Evolutionary conservation across 2,329 filamentous ascomycete species (phyloP).

Genomic region (Ascochyta pisi): DNA sequence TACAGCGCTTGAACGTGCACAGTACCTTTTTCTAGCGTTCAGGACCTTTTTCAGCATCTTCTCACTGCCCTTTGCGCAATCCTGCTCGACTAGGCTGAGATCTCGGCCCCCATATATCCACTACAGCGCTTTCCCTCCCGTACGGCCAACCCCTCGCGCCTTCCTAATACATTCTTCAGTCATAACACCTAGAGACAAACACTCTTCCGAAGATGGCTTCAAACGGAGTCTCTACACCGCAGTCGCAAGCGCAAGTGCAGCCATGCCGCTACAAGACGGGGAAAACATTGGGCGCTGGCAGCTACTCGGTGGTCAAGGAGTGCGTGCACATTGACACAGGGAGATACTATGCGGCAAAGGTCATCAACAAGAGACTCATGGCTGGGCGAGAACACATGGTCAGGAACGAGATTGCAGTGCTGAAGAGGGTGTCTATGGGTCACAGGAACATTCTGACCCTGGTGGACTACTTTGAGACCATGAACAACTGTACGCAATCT

Average conservation of each 20-base stretch:
- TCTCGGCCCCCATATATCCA: constrained; percentile 13
- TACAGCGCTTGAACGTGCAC: not conserved
- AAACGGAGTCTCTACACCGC: constrained; percentile 43
- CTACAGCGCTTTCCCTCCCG: constrained; percentile 1
- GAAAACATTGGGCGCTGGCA: constrained; percentile 94
- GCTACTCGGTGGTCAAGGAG: constrained; percentile 98
- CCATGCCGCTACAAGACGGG: constrained; percentile 98
- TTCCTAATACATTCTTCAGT: not conserved
- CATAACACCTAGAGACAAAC: not conserved
- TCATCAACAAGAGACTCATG: constrained; percentile 99
- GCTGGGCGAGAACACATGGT: constrained; percentile 98
- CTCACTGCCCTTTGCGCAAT: not conserved
- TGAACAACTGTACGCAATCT: constrained; percentile 81
- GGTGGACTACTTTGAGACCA: constrained; percentile 99
- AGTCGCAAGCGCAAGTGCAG: constrained; percentile 70
- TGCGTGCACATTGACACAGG: constrained; percentile 98
- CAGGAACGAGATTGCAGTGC: constrained; percentile 93
- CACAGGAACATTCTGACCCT: constrained; percentile 97
- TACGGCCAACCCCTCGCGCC: not conserved
- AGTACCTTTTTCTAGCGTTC: not conserved
- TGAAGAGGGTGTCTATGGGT: constrained; percentile 98
- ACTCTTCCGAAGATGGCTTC: constrained; percentile 31
- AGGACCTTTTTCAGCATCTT: not conserved
- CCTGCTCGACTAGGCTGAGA: constrained; percentile 17
- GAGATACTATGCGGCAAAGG: constrained; percentile 97